Evolutionary conservation across 2,329 filamentous ascomycete genomes (phyloP), one percentile per base, ranked within the genome.

Genomic region (Claviceps pusilla): DNA sequence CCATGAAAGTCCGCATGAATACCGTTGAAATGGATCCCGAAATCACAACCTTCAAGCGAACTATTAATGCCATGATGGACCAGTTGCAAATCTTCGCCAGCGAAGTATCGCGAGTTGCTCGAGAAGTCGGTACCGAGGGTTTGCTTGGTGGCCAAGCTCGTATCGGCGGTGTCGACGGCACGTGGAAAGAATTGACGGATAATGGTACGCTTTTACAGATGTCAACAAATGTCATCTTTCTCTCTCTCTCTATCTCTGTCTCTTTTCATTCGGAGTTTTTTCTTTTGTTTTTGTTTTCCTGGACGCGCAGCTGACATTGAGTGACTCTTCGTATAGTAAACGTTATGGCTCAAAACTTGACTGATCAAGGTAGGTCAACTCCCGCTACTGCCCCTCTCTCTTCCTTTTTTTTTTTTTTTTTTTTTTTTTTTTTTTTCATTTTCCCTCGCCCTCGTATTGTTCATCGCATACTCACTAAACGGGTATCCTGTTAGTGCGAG

Each of bases 31-130:
- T 96, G 85, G 91, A 97, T 76, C 89, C 90, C 33, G 91, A 97
- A 76, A 97, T 97, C 65, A 93, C 89, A 33, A 90, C 89, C 10
- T 97, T 97, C 76, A 97, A 97, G 73, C 84, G 89, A 63, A 96
- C 91, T 58, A 97, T 97, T 73, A 97, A 97, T 69, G 94, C 87
- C 61, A 97, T 97, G 91, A 95, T 97, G 82, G 91, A 97, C 66
- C 91, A 96, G 70, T 78, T 97, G 56, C 90, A 96, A 67, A 87
- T 94, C 57, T 97, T 97, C 69, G 91, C 91, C 59, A 94, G 88
- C 69, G 90, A 97, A 73, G 91, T 97, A 64, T 96, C 91, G 39
- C 86, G 89, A 61, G 84, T 97, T 61, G 91, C 91, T 53, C 87
- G 89, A 68, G 91, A 97, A 70, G 91, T 97, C 74, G 91, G 91